Evolutionary conservation across 1,284 basidiomycete species (phyloP).

Genomic region (Neotropicomus parvogracilis): DNA sequence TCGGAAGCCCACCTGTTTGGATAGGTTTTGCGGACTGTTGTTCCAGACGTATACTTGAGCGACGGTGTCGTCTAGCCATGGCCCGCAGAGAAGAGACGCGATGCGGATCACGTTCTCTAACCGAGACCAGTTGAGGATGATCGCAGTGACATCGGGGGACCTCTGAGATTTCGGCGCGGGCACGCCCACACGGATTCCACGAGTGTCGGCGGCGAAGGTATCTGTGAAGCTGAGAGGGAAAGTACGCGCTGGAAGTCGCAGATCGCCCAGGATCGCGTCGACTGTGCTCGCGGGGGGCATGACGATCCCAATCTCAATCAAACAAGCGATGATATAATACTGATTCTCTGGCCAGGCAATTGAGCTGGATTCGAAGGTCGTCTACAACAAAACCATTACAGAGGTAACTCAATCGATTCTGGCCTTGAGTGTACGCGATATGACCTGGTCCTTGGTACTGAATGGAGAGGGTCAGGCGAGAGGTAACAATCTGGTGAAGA

Average conservation of each 20-base stretch:
- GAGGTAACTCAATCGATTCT: conserved; percentile 76
- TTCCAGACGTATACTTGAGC: conserved; percentile 60
- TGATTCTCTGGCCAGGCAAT: too few species aligned
- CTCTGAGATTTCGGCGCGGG: neutral
- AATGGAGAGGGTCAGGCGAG: conserved; percentile 16
- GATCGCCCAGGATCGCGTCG: conserved; percentile 15
- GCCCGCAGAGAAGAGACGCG: conserved; percentile 47
- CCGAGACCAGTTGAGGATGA: conserved; percentile 65
- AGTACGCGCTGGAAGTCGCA: conserved; percentile 14
- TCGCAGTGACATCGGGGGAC: conserved; percentile 44
- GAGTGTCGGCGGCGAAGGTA: neutral
- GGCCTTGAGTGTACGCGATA: conserved; percentile 82
- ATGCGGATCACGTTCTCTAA: conserved; percentile 58
- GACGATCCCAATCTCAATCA: neutral
- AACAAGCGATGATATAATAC: neutral
- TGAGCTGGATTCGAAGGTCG: neutral
- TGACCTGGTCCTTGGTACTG: conserved; percentile 84
- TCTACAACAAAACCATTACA: conserved; percentile 20
- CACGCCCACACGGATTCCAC: conserved; percentile 17
- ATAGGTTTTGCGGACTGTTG: conserved; percentile 48
- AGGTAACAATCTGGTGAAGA: conserved; percentile 4
- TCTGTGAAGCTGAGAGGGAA: conserved; percentile 23
- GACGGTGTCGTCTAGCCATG: conserved; percentile 46
- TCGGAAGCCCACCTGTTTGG: conserved; percentile 33
- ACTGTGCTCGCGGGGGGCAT: conserved; percentile 10